Evolutionary conservation across 2,329 filamentous ascomycete species (phyloP), one percentile per base, ranked within the genome.

Genomic region (Claviceps cyperi): DNA sequence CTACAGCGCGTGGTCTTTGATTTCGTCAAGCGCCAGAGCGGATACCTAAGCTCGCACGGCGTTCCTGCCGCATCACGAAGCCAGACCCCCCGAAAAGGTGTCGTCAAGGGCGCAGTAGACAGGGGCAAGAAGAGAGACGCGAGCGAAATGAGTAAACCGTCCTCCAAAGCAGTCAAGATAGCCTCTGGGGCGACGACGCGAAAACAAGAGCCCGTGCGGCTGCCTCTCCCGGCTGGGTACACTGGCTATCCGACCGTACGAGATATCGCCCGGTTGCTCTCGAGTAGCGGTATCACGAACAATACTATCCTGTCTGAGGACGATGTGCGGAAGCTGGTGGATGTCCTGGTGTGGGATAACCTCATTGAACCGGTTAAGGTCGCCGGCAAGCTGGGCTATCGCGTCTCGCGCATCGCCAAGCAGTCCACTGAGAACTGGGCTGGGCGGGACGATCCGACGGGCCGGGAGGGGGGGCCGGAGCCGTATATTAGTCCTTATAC

Each of bases 281-380:
- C 83, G 56, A 71, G 75, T 32, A 78, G 75, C 22, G 77, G 79
- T 45, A 76, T 91, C 48, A 83, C 88, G 28, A 83, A 83, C 51
- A 84, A 87, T 54, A 84, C 82, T 47, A 80, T 80, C 11, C 68
- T 84, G 13, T 74, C 74, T 44, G 82, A 88, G 57, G 77, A 79
- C 35, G 90, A 95, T 59, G 83, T 97, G 57, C 79, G 87, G 60
- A 84, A 91, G 63, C 74, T 97, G 17, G 75, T 97, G 41, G 85
- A 96, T 59, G 85, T 96, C 58, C 79, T 98, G 52, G 82, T 87
- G 48, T 94, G 84, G 68, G 92, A 98, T 60, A 86, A 87, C 48
- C 82, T 86, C 53, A 70, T 98, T 44, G 87, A 97, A 64, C 69
- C 71, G 35, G 69, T 83, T 51, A 71, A 66, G 52, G 69, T 74